Conservation (phyloP, 495 filamentous ascomycete genomes). For the Aspergillus nidulans region DNA sequence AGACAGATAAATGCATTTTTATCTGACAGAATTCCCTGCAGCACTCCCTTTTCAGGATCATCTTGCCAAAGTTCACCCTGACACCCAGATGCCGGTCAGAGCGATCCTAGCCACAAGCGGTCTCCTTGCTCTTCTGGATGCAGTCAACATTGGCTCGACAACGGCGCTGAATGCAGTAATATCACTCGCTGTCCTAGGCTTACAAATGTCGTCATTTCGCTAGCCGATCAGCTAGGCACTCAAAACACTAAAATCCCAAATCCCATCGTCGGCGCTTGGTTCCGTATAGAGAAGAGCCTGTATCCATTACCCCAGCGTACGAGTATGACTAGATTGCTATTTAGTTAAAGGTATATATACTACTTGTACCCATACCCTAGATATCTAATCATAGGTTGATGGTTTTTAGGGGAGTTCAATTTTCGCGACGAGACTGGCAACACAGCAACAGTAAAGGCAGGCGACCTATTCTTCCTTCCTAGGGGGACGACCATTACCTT, state of each 20-base stretch:
- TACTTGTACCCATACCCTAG: too few relatives aligned
- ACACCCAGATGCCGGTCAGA: neutral
- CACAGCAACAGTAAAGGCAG: neutral
- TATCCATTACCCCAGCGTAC: neutral
- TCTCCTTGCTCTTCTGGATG: neutral
- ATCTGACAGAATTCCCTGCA: too few relatives aligned
- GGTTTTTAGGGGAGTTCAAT: neutral
- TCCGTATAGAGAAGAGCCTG: neutral
- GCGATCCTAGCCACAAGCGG: neutral
- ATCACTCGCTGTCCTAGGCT: conserved; percentile 38
- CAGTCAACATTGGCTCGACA: conserved; percentile 55
- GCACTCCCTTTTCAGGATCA: neutral
- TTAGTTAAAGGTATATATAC: too few relatives aligned
- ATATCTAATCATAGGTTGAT: too few relatives aligned
- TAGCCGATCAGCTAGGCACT: neutral
- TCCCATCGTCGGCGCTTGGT: conserved; percentile 3
- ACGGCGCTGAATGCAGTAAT: conserved; percentile 54
- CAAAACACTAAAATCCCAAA: neutral
- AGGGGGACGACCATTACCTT: conserved; percentile 1
- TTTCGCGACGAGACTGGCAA: neutral
- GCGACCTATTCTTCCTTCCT: conserved; percentile 1
- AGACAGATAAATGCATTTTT: too few relatives aligned
- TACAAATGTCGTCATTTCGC: conserved; percentile 30
- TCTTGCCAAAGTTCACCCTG: neutral
- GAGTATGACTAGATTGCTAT: neutral